These are phyloP conservation scores for Pleoardoris graminearum DNA, from an alignment of 2,329 filamentous ascomycete genomes.

Conservation along the genomic window DNA sequence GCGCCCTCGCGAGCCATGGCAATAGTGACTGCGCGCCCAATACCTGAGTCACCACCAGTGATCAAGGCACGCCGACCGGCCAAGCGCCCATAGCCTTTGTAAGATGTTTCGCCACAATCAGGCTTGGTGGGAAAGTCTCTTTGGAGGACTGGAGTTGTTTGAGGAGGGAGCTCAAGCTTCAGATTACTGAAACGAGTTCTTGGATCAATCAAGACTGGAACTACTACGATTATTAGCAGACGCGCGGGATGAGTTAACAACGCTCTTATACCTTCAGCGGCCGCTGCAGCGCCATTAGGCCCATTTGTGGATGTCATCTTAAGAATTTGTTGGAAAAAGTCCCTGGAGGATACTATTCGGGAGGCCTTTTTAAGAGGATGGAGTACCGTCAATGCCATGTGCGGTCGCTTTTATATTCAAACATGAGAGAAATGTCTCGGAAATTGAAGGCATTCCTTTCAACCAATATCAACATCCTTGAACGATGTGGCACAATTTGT, in stretches of 20 bases:
- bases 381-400: background rate
- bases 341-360: background rate
- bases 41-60: constrained; percentile 20
- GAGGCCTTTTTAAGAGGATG: background rate
- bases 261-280: background rate
- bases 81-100: constrained; percentile 36
- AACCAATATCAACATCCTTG: background rate
- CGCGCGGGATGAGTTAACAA: background rate
- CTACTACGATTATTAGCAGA: background rate
- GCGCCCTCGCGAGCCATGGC: constrained; percentile 12
- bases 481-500: background rate
- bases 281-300: background rate
- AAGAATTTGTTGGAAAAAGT: too few relatives aligned
- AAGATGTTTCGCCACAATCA: constrained; percentile 14
- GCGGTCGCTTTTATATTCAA: background rate
- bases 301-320: background rate
- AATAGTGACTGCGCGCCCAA: constrained; percentile 15
- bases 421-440: background rate
- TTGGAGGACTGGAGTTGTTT: constrained; percentile 1
- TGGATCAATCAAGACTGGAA: constrained; percentile 5
- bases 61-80: constrained; percentile 27
- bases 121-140: constrained; percentile 8
- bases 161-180: constrained; percentile 4
- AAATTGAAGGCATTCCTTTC: background rate
- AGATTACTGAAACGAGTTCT: constrained; percentile 8